A percentile compares a stretch with the other conserved stretches of the same genome.
Conservation (phyloP, 225 moss, liverwort and hornwort genomes). For the Lunularia cruciata region DNA sequence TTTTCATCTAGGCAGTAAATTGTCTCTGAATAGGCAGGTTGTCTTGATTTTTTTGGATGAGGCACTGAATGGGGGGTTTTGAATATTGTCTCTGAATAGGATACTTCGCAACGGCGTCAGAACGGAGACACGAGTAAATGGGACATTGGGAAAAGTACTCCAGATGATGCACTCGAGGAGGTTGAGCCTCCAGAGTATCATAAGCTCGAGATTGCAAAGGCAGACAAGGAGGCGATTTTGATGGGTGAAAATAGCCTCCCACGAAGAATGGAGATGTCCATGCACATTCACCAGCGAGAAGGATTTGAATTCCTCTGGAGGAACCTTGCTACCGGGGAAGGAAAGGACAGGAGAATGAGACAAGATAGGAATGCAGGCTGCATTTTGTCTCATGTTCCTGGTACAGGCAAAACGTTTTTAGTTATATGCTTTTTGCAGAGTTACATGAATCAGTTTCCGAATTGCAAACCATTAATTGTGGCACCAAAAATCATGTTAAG, state of each 20-base stretch:
- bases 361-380: constrained; percentile 65
- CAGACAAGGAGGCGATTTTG: constrained; percentile 31
- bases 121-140: constrained; percentile 34
- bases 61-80: no score
- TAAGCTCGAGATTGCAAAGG: neutral
- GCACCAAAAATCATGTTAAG: constrained; percentile 95
- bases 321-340: constrained; percentile 58
- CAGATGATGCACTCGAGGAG: constrained; percentile 25
- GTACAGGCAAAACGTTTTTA: constrained; percentile 91
- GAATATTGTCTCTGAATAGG: constrained; percentile 8
- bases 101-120: neutral
- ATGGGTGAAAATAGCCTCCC: constrained; percentile 52
- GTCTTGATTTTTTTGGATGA: no score
- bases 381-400: constrained; percentile 91
- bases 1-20: no score
- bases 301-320: constrained; percentile 94
- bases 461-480: constrained; percentile 67
- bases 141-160: constrained; percentile 28
- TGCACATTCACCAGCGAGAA: constrained; percentile 83
- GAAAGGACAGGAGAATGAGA: constrained; percentile 38
- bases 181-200: constrained; percentile 12
- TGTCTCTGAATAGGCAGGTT: no score
- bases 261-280: constrained; percentile 49
- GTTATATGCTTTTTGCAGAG: constrained; percentile 86
- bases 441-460: constrained; percentile 66